phyloP scores from a whole-genome alignment of 73 alveolate genomes.

The Paramecium biaurelia region DNA sequence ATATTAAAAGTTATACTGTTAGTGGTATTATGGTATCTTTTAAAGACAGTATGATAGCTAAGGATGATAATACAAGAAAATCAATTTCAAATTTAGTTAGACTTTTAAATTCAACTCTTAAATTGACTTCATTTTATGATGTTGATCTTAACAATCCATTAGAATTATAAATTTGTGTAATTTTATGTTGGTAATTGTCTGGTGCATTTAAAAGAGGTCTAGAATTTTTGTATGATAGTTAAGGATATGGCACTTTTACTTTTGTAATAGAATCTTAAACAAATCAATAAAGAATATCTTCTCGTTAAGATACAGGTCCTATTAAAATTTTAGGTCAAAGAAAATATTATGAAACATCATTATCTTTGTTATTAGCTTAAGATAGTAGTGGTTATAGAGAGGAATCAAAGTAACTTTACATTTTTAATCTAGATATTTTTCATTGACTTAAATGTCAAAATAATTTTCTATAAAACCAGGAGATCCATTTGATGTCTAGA shows the following conservation, averaged over 20 bases:
- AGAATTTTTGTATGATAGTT: conserved; percentile 28
- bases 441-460: not conserved
- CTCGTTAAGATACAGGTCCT: conserved; percentile 38
- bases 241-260: conserved; percentile 47
- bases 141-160: conserved; percentile 27
- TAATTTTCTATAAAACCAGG: conserved; percentile 21
- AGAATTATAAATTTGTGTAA: not conserved
- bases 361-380: conserved; percentile 5
- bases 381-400: conserved; percentile 27
- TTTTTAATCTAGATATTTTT: not conserved
- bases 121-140: not conserved
- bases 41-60: conserved; percentile 14
- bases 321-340: conserved; percentile 28
- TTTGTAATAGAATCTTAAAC: conserved; percentile 32
- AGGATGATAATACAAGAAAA: not conserved
- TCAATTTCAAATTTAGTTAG: not conserved
- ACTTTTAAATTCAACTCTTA: not conserved
- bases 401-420: not conserved
- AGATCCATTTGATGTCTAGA: not conserved
- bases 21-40: conserved; percentile 33
- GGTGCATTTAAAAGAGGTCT: conserved; percentile 48
- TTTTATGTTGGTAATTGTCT: conserved; percentile 8
- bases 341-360: conserved; percentile 43
- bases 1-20: conserved; percentile 15
- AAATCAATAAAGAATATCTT: not conserved